Base-by-base conservation (phyloP, 108 stramenopile genomes). In the Cyclotella atomus region DNA sequence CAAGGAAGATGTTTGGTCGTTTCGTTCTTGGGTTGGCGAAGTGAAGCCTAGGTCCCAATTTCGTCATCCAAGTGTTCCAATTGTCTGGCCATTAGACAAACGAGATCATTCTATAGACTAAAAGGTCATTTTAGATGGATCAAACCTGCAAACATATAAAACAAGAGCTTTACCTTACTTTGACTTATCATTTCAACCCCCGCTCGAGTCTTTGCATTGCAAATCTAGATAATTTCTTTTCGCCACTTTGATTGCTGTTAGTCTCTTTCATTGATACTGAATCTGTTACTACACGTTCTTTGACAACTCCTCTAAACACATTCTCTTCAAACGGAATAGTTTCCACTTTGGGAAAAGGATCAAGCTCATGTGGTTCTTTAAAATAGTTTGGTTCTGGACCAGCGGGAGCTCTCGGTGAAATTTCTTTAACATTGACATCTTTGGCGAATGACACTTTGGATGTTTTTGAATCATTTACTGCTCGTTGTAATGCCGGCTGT, bases 1-100 rank as follows among this genome's bases (percentile, higher is more conserved):
- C 45, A 87, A 88, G 50, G 93, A 95, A 77, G 93, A 95, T 77
- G 54, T 52, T 10, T 90, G 89, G 87, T 88, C 88, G 41, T 95
- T 89, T 61, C 57, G 73, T 41, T 83, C 84, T 0, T 95, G 93
- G 93, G 83, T 89, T 16, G 29, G 28, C 7, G 62, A 87, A 57
- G 82, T 89, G 30, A 45, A 77, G 29, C 82, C 86, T 0, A 70
- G 84, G 46, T 45, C 65, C 10, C 59, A 73, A 36, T 90, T 91
- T 72, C 33, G 55, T 29, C 91, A 95, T 82, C 60, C 77, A 19
- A 73, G 83, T 17, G 89, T 95, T 27, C 93, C 93, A 20, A 89
- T 91, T 65, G 86, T 91, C 20, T 91, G 90, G 93, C 86, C 93
- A 28, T 24, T 55, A 30, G 63, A 54, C 0, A 15, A 55, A 54